A percentile compares a stretch with the other conserved stretches of the same genome.
These are phyloP conservation scores for Lactarius pseudohatsudake DNA, from an alignment of 768 basidiomycete genomes.

Conservation along the genomic window DNA sequence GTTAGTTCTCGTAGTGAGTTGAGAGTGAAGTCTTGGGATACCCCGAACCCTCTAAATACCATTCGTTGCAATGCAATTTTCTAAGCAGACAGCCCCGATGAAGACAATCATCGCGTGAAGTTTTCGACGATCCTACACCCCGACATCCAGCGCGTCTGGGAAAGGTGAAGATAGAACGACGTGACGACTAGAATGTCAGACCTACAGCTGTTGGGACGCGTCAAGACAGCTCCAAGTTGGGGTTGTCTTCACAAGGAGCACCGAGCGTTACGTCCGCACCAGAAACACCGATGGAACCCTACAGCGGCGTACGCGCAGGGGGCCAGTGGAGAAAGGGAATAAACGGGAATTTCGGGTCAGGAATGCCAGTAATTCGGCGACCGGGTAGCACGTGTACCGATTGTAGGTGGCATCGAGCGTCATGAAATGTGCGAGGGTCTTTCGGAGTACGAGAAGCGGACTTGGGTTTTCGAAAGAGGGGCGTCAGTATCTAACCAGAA, in stretches of 20 bases:
- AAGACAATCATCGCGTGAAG: background rate
- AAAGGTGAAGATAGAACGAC: constrained; percentile 5
- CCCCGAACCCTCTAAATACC: constrained; percentile 17
- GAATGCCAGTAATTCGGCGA: constrained; percentile 9
- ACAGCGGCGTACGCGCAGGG: background rate
- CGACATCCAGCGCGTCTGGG: constrained; percentile 9
- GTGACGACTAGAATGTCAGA: constrained; percentile 1
- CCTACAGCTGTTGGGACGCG: constrained; percentile 21
- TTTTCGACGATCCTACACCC: constrained; percentile 17
- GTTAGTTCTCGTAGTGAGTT: background rate
- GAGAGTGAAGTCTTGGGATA: background rate
- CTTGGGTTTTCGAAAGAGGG: background rate
- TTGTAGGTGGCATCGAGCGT: constrained; percentile 2
- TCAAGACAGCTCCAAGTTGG: background rate
- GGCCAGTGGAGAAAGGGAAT: constrained; percentile 1
- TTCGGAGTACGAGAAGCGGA: background rate
- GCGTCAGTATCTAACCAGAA: background rate
- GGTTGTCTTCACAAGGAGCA: constrained; percentile 1
- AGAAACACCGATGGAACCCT: background rate
- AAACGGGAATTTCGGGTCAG: background rate
- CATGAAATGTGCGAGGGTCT: constrained; percentile 7
- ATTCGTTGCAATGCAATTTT: background rate
- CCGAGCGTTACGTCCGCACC: background rate
- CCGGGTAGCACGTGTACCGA: background rate
- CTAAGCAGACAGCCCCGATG: background rate